Evolutionary conservation across 1,139 yeast genomes (phyloP).

Genomic region (Diutina neorugosa): DNA sequence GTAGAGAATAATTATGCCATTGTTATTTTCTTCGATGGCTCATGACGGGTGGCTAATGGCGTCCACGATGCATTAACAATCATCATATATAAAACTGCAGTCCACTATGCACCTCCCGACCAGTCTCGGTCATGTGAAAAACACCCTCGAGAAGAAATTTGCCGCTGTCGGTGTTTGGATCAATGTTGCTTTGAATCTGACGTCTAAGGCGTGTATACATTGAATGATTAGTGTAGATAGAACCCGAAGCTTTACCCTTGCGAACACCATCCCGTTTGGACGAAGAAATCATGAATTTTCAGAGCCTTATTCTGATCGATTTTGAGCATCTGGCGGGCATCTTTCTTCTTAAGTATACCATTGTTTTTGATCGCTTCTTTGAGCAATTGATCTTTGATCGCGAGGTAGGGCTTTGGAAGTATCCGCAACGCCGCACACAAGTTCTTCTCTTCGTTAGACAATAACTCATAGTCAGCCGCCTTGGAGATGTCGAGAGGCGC

Average conservation of each 20-base stretch:
- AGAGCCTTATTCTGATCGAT: slow-evolving; percentile 83
- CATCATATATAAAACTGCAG: neutral
- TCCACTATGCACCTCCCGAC: neutral
- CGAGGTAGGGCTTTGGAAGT: slow-evolving; percentile 86
- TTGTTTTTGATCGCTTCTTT: slow-evolving; percentile 79
- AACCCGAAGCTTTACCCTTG: slow-evolving; percentile 27
- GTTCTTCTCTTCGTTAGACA: slow-evolving; percentile 77
- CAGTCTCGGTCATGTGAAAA: neutral
- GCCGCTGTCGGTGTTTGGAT: neutral
- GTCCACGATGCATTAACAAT: neutral
- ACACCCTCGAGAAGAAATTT: neutral
- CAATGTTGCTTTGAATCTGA: neutral
- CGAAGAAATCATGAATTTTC: slow-evolving; percentile 83
- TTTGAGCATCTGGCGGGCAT: slow-evolving; percentile 70
- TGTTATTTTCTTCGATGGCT: neutral
- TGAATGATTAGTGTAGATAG: neutral
- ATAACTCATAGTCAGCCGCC: slow-evolving; percentile 70
- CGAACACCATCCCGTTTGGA: slow-evolving; percentile 76
- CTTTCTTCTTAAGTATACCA: slow-evolving; percentile 70
- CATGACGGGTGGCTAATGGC: neutral
- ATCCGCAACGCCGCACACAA: slow-evolving; percentile 77
- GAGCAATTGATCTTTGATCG: slow-evolving; percentile 84
- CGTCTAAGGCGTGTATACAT: neutral
- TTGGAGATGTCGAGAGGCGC: slow-evolving; percentile 67
- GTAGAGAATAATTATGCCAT: no score